Base-by-base conservation (phyloP, 495 filamentous ascomycete species). In the Tetracladium setigerum region DNA sequence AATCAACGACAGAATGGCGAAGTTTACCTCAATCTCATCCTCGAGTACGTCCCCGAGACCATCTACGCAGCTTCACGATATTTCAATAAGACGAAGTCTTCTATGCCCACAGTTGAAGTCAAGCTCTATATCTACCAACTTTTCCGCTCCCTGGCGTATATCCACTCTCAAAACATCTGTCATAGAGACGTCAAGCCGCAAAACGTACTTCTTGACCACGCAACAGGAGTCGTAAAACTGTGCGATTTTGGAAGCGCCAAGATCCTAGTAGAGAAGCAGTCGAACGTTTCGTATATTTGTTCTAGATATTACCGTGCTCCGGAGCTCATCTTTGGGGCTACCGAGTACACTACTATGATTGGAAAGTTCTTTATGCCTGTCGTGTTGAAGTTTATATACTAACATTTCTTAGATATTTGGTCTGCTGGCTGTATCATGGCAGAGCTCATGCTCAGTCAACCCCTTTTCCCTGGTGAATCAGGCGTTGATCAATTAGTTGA, bases 101-200 rank as follows among this genome's bases (percentile, higher is more conserved):
- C 94, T 12, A 99, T 99, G 92, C 92, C 92, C 18, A 95, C 87
- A 63, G 77, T 99, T 43, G 92, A 97, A 64, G 89, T 97, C 60
- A 99, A 99, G 70, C 83, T 99, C 40, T 99, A 96, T 73, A 97
- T 95, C 64, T 99, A 99, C 67, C 92, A 99, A 71, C 83, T 99
- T 19, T 99, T 99, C 77, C 83, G 92, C 50, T 95, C 92, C 32
- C 77, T 99, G 52, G 92, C 92, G 42, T 99, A 97, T 67, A 99
- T 99, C 58, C 92, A 99, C 67, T 99, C 94, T 1, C 92, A 95
- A 72, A 94, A 94, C 46, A 99, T 99, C 70, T 97, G 92, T 67
- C 92, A 99, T 63, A 81, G 94, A 57, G 92, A 99, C 61, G 97
- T 99, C 74, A 99, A 99, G 73, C 92, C 92, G 18, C 92, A 99